Percentiles rank a stretch among this genome's conserved stretches.
phyloP scores from a whole-genome alignment of 208 protist species.

The Wallacemonas rigidus region DNA sequence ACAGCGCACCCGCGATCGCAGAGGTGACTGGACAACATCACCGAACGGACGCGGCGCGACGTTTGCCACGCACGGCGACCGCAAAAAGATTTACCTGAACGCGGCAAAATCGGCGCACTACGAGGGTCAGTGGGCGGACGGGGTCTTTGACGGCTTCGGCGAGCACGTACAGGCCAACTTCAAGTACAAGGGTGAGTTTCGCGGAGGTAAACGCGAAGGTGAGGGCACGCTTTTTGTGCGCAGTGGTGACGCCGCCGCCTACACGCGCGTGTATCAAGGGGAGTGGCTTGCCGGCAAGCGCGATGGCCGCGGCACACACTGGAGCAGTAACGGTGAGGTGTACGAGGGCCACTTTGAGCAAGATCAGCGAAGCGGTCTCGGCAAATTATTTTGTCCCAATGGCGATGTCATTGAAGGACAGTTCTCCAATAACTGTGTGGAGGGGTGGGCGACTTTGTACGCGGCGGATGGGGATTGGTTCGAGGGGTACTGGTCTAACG shows the following conservation, averaged over 20 bases:
- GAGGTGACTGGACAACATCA: conserved; percentile 8
- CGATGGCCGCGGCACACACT: conserved; percentile 84
- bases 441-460: conserved; percentile 82
- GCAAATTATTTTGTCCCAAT: conserved; percentile 80
- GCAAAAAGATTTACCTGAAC: conserved; percentile 86
- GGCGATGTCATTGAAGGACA: conserved; percentile 84
- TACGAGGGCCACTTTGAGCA: conserved; percentile 83
- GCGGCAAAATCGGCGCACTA: conserved; percentile 79
- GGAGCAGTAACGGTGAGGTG: conserved; percentile 81
- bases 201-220: conserved; percentile 69
- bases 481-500: conserved; percentile 81
- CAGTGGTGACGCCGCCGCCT: conserved; percentile 45
- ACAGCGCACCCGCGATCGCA: conserved; percentile 33
- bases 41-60: conserved; percentile 23
- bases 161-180: conserved; percentile 73
- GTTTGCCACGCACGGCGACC: conserved; percentile 64
- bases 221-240: conserved; percentile 86
- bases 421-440: conserved; percentile 59
- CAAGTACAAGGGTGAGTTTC: conserved; percentile 88
- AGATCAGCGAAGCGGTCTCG: conserved; percentile 70
- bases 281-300: conserved; percentile 84
- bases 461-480: conserved; percentile 80
- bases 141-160: conserved; percentile 83
- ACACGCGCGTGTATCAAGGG: conserved; percentile 82
- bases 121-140: conserved; percentile 88